phyloP scores from a whole-genome alignment of 192 early-diverging fungal genomes.

The Paraglomus occultum region DNA sequence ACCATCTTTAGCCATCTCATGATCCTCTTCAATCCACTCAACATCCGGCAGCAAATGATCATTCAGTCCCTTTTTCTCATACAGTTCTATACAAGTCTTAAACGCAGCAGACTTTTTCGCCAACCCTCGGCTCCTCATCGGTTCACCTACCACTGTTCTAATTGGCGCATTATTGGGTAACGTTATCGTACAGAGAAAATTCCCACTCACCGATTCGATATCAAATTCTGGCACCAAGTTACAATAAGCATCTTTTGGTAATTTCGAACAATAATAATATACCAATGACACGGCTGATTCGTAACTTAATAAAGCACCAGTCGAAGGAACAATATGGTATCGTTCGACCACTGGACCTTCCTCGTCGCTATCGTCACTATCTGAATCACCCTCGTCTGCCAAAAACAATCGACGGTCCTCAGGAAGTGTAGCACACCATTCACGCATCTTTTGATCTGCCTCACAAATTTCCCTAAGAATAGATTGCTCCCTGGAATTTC shows the following conservation, averaged over 20 bases:
- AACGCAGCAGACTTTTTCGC: constrained; percentile 73
- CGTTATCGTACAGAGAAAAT: constrained; percentile 48
- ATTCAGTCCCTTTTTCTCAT: constrained; percentile 65
- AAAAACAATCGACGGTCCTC: constrained; percentile 35
- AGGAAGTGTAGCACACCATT: constrained; percentile 55
- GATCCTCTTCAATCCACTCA: constrained; percentile 29
- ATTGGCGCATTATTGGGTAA: constrained; percentile 66
- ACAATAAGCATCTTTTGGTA: constrained; percentile 66
- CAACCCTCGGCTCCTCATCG: constrained; percentile 51
- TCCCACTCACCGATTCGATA: constrained; percentile 31
- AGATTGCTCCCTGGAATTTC: constrained; percentile 40
- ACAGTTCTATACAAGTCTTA: constrained; percentile 68
- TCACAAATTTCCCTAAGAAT: constrained; percentile 39
- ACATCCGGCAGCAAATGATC: constrained; percentile 66
- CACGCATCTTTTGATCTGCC: constrained; percentile 58
- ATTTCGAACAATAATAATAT: constrained; percentile 66
- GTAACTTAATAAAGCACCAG: constrained; percentile 71
- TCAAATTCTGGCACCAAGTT: constrained; percentile 54
- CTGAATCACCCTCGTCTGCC: constrained; percentile 1
- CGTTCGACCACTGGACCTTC: constrained; percentile 13
- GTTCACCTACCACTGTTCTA: constrained; percentile 48
- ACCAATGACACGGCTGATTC: constrained; percentile 64
- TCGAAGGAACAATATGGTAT: constrained; percentile 57
- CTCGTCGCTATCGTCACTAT: constrained; percentile 25
- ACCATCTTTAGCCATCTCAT: constrained; percentile 24